Conservation (phyloP, 257 asterid species). For the Fraxinus americana region DNA sequence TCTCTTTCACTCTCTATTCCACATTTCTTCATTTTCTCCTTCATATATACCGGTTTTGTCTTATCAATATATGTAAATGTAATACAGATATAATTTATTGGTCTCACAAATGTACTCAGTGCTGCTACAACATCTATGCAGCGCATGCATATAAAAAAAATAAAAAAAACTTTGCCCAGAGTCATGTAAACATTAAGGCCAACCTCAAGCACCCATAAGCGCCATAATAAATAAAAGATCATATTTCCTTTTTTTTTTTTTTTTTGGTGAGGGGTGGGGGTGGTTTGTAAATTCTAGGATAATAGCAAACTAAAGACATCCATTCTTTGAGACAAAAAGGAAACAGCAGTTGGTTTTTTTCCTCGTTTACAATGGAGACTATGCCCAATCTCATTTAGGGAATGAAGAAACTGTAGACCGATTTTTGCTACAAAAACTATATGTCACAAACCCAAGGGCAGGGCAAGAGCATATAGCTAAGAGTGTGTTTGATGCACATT, state of each 20-base stretch:
- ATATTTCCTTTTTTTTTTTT: no score
- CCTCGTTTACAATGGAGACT: not conserved
- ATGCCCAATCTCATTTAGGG: not conserved
- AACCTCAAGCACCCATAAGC: not conserved
- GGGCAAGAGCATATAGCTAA: no score
- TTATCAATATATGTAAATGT: not conserved
- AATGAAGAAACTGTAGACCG: no score
- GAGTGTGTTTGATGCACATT: no score
- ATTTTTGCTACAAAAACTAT: no score
- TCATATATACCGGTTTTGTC: not conserved
- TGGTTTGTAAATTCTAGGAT: not conserved
- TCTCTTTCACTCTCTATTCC: not conserved
- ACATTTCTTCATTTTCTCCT: not conserved
- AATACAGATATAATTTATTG: not conserved
- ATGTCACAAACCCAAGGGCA: no score
- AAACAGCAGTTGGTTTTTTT: not conserved
- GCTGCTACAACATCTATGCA: not conserved
- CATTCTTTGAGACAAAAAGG: not conserved
- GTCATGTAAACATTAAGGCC: not conserved
- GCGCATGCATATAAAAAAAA: not conserved
- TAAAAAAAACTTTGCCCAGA: not conserved
- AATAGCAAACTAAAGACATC: not conserved
- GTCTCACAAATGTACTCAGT: not conserved
- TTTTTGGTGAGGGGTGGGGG: not conserved
- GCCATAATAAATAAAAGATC: not conserved